phyloP scores from a whole-genome alignment of 2,329 filamentous ascomycete species.

The Pestalotiopsis sp. region DNA sequence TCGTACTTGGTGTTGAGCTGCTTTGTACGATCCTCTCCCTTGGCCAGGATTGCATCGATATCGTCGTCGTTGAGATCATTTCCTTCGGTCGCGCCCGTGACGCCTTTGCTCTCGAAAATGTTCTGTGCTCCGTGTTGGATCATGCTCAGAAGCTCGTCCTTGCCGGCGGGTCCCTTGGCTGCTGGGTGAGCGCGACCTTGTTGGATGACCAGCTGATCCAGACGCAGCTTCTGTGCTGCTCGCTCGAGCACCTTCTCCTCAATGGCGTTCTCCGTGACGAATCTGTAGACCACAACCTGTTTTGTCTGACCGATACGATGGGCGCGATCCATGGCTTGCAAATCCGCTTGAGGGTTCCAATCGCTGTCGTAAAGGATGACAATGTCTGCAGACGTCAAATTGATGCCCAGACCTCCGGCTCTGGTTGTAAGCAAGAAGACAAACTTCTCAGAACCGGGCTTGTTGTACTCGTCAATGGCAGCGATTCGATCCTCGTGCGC shows the following conservation, averaged over 20 bases:
- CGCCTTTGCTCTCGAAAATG: constrained; percentile 78
- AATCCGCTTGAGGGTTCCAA: constrained; percentile 97
- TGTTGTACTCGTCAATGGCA: constrained; percentile 98
- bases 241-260: constrained; percentile 98
- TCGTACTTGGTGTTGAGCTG: constrained; percentile 93
- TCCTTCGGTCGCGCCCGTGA: constrained; percentile 62
- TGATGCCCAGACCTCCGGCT: constrained; percentile 95
- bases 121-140: constrained; percentile 98
- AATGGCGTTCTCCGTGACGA: constrained; percentile 97
- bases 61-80: constrained; percentile 79
- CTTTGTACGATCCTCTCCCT: constrained; percentile 87
- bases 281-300: constrained; percentile 94
- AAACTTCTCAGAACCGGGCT: constrained; percentile 92
- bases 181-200: constrained; percentile 92
- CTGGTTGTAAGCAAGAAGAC: constrained; percentile 94
- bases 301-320: constrained; percentile 99
- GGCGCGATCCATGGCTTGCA: constrained; percentile 98
- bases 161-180: constrained; percentile 88
- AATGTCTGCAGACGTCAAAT: constrained; percentile 92
- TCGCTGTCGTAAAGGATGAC: constrained; percentile 97
- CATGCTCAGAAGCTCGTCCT: constrained; percentile 96
- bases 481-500: constrained; percentile 97
- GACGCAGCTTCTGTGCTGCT: constrained; percentile 91
- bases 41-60: constrained; percentile 84
- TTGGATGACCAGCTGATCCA: constrained; percentile 97